These are phyloP conservation scores for Zymoseptoria tritici DNA, from an alignment of 2,329 filamentous ascomycete genomes.

Conservation along the genomic window DNA sequence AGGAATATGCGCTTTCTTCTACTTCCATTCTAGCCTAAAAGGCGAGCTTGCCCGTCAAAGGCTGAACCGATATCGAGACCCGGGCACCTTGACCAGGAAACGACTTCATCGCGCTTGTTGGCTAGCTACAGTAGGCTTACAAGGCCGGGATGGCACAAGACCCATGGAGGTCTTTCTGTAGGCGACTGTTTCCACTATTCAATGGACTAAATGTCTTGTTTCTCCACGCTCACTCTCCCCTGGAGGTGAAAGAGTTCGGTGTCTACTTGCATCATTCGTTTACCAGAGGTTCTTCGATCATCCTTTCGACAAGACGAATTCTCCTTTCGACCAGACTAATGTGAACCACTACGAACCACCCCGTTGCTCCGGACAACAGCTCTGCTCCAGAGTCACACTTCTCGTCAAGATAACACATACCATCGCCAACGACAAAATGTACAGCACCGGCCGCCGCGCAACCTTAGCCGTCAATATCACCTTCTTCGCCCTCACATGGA, in stretches of 20 bases:
- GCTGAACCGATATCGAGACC: neutral
- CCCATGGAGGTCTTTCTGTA: neutral
- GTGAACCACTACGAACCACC: neutral
- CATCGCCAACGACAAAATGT: neutral
- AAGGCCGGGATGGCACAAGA: neutral
- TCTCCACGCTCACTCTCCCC: neutral
- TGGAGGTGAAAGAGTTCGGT: neutral
- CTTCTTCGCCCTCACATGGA: slow-evolving; percentile 35
- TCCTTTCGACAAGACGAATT: neutral
- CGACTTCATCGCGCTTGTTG: neutral
- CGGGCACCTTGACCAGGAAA: neutral
- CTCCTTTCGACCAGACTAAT: neutral
- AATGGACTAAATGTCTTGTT: neutral
- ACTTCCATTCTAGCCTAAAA: neutral
- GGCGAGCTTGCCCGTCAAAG: neutral
- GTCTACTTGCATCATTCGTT: neutral
- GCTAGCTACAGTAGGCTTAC: neutral
- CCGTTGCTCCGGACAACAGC: neutral
- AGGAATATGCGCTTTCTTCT: neutral
- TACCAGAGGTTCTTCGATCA: neutral
- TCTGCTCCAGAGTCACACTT: neutral
- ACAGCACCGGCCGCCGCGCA: slow-evolving; percentile 2
- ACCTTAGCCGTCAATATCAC: slow-evolving; percentile 19
- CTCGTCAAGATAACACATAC: no score
- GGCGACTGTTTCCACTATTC: neutral